Evolutionary conservation across 2,329 filamentous ascomycete species (phyloP), one percentile per base, ranked within the genome.

Genomic region (Aschersonia sp.): DNA sequence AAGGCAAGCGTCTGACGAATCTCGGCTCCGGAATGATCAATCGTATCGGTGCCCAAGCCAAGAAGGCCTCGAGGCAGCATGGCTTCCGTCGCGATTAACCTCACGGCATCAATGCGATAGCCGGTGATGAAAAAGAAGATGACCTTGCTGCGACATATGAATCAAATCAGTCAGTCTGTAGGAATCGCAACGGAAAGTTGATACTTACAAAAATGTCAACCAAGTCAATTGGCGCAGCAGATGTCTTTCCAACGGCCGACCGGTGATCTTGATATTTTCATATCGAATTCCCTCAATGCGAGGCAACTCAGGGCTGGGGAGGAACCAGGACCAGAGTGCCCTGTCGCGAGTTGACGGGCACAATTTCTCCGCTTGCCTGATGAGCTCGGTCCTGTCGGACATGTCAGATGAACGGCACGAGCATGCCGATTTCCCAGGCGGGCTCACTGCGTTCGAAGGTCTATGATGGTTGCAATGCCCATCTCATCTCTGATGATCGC

Each of bases 361-460:
- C 32, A 74, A 74, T 59, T 83, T 86, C 49, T 77, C 70, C 10
- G 76, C 73, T 57, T 83, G 81, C 58, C 80, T 77, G 52, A 78
- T 69, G 57, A 87, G 83, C 62, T 90, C 86, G 29, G 84, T 87
- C 54, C 81, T 84, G 43, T 12, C 22, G 22, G 22, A 22, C 22
- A 22, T 22, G 42, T 5, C 7, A n/a, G 22, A 42, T 12, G 22
- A 22, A 42, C 9, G 9, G 12, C 35, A 4, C 35, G 12, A 39
- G 35, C 12, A 39, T 39, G 35, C 2, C 4, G 12, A 4, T 9
- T 39, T 39, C 35, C 8, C 9, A 8, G 42, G 10, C 29, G 42
- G n/a, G 47, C 62, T 50, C 71, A 86, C 79, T 82, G 79, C 51
- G 87, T 86, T 48, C 88, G 77, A 9, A 94, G 68, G 66, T 94